Conservation (phyloP, 2,329 filamentous ascomycete species). For the Aspergillus ibericus region DNA sequence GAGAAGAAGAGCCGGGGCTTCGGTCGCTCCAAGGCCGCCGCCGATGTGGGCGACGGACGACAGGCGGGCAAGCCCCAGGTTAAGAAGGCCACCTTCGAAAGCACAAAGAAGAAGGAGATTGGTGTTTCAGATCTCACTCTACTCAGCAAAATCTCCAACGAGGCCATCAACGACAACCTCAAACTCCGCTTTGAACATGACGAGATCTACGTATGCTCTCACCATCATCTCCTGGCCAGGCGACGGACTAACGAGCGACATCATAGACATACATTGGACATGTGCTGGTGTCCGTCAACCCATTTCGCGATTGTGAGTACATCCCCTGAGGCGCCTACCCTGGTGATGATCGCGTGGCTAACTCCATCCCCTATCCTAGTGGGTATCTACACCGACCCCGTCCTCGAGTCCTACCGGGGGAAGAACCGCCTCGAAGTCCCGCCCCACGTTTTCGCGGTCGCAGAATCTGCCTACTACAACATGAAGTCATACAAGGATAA, state of each 20-base stretch:
- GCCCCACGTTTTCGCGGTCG: slow-evolving; percentile 95
- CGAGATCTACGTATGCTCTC: slow-evolving; percentile 77
- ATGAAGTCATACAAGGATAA: slow-evolving; percentile 99
- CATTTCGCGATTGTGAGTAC: slow-evolving; percentile 79
- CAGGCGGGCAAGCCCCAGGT: slow-evolving; percentile 65
- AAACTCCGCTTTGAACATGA: slow-evolving; percentile 97
- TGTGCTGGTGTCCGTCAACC: slow-evolving; percentile 98
- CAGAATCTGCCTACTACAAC: slow-evolving; percentile 96
- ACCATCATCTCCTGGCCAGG: neutral
- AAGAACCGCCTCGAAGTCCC: slow-evolving; percentile 94
- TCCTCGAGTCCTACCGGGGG: slow-evolving; percentile 89
- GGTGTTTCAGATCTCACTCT: slow-evolving; percentile 96
- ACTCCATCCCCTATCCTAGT: slow-evolving; percentile 53
- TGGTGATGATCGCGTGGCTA: neutral
- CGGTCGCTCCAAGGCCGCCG: slow-evolving; percentile 44
- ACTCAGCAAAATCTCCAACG: slow-evolving; percentile 97
- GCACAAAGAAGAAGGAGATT: slow-evolving; percentile 98
- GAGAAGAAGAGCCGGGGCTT: slow-evolving; percentile 45
- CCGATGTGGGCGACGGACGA: slow-evolving; percentile 45
- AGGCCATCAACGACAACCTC: slow-evolving; percentile 98
- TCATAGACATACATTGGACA: slow-evolving; percentile 94
- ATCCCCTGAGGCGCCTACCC: neutral
- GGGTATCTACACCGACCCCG: slow-evolving; percentile 94
- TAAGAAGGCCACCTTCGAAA: slow-evolving; percentile 95
- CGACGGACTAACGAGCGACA: slow-evolving; percentile 5